These are phyloP conservation scores for Pleurotus tuoliensis DNA, from an alignment of 768 basidiomycete genomes.

Conservation along the genomic window DNA sequence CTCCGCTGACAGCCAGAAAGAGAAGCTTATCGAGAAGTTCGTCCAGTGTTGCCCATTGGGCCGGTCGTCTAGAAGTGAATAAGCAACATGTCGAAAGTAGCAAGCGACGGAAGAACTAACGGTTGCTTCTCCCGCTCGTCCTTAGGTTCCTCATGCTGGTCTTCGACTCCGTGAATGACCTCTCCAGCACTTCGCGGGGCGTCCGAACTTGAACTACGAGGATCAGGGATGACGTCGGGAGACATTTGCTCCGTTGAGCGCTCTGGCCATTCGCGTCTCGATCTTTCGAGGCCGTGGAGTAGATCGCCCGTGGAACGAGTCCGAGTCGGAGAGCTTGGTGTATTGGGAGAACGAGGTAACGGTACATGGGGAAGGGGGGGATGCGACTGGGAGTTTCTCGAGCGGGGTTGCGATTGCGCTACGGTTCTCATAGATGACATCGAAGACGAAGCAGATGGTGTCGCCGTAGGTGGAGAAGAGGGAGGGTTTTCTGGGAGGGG, in stretches of 20 bases:
- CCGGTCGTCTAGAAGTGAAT: slow-evolving; percentile 38
- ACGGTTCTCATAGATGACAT: slow-evolving; percentile 25
- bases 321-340: slow-evolving; percentile 46
- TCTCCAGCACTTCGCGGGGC: slow-evolving; percentile 8
- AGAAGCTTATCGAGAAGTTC: slow-evolving; percentile 79
- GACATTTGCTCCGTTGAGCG: slow-evolving; percentile 6
- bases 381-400: slow-evolving; percentile 13
- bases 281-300: slow-evolving; percentile 35
- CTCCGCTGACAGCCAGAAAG: slow-evolving; percentile 80
- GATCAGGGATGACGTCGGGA: slow-evolving; percentile 8
- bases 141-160: slow-evolving; percentile 23
- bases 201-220: slow-evolving; percentile 7
- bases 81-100: slow-evolving; percentile 4
- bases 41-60: slow-evolving; percentile 72
- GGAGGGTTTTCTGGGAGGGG: slow-evolving; percentile 55
- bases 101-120: slow-evolving; percentile 31
- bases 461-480: slow-evolving; percentile 49
- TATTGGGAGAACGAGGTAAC: slow-evolving; percentile 29
- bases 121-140: slow-evolving; percentile 44
- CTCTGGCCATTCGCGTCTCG: slow-evolving; percentile 18
- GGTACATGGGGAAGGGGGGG: slow-evolving; percentile 29
- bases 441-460: slow-evolving; percentile 27
- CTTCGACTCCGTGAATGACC: slow-evolving; percentile 17
- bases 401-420: slow-evolving; percentile 26
- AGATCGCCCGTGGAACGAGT: slow-evolving; percentile 55